Base-by-base conservation (phyloP, 2,329 filamentous ascomycete genomes). In the Thielaviopsis ethacetica region DNA sequence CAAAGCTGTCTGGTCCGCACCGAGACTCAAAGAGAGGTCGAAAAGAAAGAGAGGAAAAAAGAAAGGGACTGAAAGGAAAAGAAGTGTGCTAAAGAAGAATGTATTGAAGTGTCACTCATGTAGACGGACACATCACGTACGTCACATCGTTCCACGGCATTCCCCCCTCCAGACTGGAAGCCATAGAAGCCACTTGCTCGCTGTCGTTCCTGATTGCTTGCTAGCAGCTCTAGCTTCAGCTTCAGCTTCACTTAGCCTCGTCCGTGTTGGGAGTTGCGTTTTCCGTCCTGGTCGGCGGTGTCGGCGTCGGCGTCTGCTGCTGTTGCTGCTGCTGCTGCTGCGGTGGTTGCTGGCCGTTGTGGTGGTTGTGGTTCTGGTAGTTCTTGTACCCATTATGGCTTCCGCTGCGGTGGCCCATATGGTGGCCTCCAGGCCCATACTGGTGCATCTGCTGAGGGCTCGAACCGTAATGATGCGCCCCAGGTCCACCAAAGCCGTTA, bases 361-460 rank as follows among this genome's bases (percentile, higher is more conserved):
- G 59, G 10, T 53, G 34, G 47, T 53, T 59, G 44, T 61, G 60
- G 52, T 55, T 60, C 24, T 26, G 24, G 24, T 26, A 61, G 55
- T 56, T 54, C 49, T 61, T 61, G 50, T 56, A 61, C 22, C 60
- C 57, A 19, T 61, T 61, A 50, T 61, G 60, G 26, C 60, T 61
- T 41, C 49, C 54, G n/a, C 53, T 61, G 21, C 60, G 56, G 52
- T 61, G 60, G 13, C 34, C 27, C 60, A 61, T 61, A 30, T 60
- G 59, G 41, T 61, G 60, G 12, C 57, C 56, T 41, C 60, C 59
- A 15, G 75, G 76, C 1, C 76, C 76, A 66, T 81, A 84, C 64
- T 84, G 80, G 67, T 85, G 82, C 65, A 74, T 71, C 61, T 84
- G 80, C 63, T 84, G 82, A 56, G 83, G 83, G 65, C 83, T 86